phyloP scores from a whole-genome alignment of 1,139 yeast species.

The Zhuliangozyma blackwelliae region DNA sequence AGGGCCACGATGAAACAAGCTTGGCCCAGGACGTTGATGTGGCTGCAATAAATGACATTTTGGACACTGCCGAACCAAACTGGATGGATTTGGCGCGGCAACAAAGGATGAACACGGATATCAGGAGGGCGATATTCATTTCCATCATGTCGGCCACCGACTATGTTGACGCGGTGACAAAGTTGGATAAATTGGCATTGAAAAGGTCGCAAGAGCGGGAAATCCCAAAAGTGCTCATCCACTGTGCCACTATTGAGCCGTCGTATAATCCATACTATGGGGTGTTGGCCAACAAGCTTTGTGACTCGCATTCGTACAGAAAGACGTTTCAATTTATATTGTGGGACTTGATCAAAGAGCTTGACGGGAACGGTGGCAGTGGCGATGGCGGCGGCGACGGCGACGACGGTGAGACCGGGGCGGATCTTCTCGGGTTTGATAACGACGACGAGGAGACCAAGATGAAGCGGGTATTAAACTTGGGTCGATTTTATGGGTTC shows the following conservation, averaged over 20 bases:
- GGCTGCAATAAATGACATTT: constrained; percentile 46
- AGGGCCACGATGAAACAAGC: constrained; percentile 41
- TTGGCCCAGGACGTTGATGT: constrained; percentile 22
- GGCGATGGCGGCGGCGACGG: constrained; percentile 34
- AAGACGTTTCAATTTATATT: constrained; percentile 84
- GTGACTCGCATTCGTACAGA: constrained; percentile 64
- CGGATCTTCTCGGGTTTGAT: constrained; percentile 27
- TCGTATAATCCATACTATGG: constrained; percentile 91
- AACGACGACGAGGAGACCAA: constrained; percentile 41
- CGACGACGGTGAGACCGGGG: constrained; percentile 28
- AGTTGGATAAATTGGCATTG: constrained; percentile 72
- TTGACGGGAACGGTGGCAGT: constrained; percentile 39
- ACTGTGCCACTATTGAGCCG: constrained; percentile 81
- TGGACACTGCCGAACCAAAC: constrained; percentile 73
- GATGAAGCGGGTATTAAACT: constrained; percentile 58
- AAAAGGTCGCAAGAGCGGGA: constrained; percentile 85
- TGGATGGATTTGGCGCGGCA: constrained; percentile 83
- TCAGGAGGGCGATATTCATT: constrained; percentile 87
- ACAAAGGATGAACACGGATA: constrained; percentile 93
- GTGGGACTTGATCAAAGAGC: constrained; percentile 82
- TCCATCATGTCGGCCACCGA: constrained; percentile 95
- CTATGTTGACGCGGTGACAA: constrained; percentile 79
- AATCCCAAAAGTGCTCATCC: constrained; percentile 78
- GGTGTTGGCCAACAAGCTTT: constrained; percentile 68
- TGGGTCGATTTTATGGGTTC: constrained; percentile 77